Conservation (phyloP, 2,329 filamentous ascomycete genomes). For the Blastomyces parvus region DNA sequence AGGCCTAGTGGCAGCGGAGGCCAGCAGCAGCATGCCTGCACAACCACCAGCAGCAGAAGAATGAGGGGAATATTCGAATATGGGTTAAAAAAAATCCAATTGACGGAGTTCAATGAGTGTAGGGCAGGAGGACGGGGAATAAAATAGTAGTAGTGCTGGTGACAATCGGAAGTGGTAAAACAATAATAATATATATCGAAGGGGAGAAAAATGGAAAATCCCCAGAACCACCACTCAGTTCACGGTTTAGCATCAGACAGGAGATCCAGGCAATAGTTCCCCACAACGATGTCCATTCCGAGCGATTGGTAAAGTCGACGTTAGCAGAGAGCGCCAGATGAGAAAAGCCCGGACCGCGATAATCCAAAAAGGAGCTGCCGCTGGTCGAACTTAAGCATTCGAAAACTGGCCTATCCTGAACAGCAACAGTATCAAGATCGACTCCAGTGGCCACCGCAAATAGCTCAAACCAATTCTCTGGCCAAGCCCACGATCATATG, state of each 20-base stretch:
- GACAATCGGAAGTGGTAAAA: neutral
- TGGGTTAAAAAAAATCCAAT: neutral
- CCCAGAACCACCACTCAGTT: neutral
- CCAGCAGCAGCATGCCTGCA: slow-evolving; percentile 5
- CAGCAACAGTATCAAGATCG: neutral
- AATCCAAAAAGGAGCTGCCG: slow-evolving; percentile 3
- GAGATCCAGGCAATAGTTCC: slow-evolving; percentile 1
- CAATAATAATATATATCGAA: neutral
- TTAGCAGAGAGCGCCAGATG: neutral
- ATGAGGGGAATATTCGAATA: no score
- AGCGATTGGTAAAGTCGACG: neutral
- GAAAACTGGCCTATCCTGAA: neutral
- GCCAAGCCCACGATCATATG: neutral
- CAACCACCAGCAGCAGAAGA: neutral
- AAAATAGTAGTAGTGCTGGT: neutral
- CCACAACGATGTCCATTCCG: slow-evolving; percentile 1
- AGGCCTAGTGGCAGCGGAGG: slow-evolving; percentile 9
- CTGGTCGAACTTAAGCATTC: neutral
- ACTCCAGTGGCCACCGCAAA: neutral
- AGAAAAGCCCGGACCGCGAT: neutral
- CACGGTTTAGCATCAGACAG: neutral
- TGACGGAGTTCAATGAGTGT: neutral
- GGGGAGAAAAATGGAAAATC: neutral
- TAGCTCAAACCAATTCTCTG: slow-evolving; percentile 1
- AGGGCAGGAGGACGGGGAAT: neutral